Conservation (phyloP, 371 early-diverging fungal genomes). For the Cokeromyces recurvatus region DNA sequence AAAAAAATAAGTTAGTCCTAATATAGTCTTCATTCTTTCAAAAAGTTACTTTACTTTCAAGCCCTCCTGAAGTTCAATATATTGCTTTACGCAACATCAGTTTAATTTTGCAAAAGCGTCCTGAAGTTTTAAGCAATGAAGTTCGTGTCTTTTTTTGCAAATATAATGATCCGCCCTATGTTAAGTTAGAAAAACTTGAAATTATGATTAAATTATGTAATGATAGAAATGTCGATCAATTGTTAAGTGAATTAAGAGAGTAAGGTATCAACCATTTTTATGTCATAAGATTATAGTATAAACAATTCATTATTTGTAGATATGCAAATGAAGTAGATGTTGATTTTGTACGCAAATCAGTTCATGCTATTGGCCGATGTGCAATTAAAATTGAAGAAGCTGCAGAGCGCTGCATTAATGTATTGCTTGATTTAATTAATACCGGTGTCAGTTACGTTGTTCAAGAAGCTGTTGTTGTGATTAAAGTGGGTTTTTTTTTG, state of each 20-base stretch:
- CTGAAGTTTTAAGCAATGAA: constrained; percentile 85
- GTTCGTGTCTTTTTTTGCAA: constrained; percentile 97
- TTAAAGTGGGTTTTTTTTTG: constrained; percentile 53
- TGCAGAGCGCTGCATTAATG: constrained; percentile 84
- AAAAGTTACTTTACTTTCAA: constrained; percentile 83
- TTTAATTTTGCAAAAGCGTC: constrained; percentile 90
- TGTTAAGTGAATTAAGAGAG: constrained; percentile 91
- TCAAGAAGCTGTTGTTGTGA: constrained; percentile 89
- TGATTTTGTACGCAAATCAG: constrained; percentile 91
- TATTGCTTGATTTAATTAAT: constrained; percentile 85
- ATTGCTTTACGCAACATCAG: constrained; percentile 94
- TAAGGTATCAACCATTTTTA: constrained; percentile 37
- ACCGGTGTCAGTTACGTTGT: constrained; percentile 89
- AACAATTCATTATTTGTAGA: constrained; percentile 25
- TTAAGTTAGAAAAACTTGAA: constrained; percentile 95
- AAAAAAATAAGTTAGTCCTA: too few species aligned
- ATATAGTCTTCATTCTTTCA: background rate
- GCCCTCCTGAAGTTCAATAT: constrained; percentile 92
- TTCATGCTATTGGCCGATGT: constrained; percentile 88
- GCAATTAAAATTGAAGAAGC: constrained; percentile 90
- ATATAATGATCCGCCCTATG: constrained; percentile 98
- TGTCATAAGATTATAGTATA: background rate
- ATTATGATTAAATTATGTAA: constrained; percentile 87
- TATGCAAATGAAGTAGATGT: constrained; percentile 97
- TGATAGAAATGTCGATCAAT: constrained; percentile 83